Conservation (phyloP, 176 grass and related monocot species). For the Eremochloa ophiuroides region DNA sequence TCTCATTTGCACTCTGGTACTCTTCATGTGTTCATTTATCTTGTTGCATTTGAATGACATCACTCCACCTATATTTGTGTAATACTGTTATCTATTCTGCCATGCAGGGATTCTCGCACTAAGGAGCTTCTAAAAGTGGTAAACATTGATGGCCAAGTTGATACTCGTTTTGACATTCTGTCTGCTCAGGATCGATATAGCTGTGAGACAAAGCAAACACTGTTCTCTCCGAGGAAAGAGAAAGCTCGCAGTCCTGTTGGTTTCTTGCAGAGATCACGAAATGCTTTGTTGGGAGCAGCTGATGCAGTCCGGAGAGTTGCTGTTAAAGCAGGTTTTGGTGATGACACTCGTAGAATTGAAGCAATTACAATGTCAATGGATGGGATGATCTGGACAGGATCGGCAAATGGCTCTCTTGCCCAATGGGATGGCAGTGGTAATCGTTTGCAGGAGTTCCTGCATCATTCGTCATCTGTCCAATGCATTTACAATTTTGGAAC, state of each 20-base stretch:
- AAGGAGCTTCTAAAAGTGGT: conserved; percentile 78
- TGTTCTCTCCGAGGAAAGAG: conserved; percentile 50
- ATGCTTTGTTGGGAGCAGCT: conserved; percentile 82
- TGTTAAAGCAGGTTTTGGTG: conserved; percentile 69
- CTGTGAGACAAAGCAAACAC: conserved; percentile 35
- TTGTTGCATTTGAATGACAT: conserved; percentile 39
- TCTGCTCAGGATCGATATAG: conserved; percentile 49
- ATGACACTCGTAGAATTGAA: conserved; percentile 73
- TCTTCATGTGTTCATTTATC: conserved; percentile 40
- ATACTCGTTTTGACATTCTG: conserved; percentile 63
- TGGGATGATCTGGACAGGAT: conserved; percentile 77
- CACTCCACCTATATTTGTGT: conserved; percentile 21
- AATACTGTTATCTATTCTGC: conserved; percentile 23
- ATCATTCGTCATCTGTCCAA: conserved; percentile 55
- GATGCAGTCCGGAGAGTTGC: conserved; percentile 76
- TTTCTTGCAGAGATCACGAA: conserved; percentile 79
- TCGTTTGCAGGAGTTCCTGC: conserved; percentile 66
- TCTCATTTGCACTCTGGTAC: conserved; percentile 86
- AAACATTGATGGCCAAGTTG: conserved; percentile 71
- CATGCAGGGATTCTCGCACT: conserved; percentile 65
- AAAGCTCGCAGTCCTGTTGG: conserved; percentile 62
- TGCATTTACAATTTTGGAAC: conserved; percentile 61
- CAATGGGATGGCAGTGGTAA: conserved; percentile 67
- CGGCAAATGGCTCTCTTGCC: conserved; percentile 67
- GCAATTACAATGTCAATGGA: conserved; percentile 64